Percentiles rank a stretch among this genome's conserved stretches.
phyloP scores from a whole-genome alignment of 768 basidiomycete genomes.

The Pseudohyphozyma bogoriensis region DNA sequence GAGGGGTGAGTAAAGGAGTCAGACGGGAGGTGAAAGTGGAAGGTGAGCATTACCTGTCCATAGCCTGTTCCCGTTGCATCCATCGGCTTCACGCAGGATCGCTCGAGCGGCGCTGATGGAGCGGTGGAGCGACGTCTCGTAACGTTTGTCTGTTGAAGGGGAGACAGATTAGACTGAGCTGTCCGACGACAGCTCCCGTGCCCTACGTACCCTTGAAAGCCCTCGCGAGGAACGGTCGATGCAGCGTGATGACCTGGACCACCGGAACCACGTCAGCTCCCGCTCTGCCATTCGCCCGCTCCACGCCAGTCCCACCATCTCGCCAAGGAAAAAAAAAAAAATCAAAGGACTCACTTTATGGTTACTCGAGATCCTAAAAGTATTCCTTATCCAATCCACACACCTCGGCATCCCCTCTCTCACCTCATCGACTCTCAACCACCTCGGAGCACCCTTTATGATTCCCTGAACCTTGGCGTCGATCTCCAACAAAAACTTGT shows the following conservation, averaged over 20 bases:
- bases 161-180: too few species aligned
- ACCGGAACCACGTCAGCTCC: too few species aligned
- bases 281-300: too few species aligned
- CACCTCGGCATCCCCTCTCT: conserved; percentile 3
- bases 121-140: conserved; percentile 1
- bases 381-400: neutral
- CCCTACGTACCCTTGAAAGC: conserved; percentile 1
- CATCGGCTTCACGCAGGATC: neutral
- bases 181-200: too few species aligned
- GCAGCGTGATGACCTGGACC: neutral
- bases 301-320: too few species aligned
- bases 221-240: conserved; percentile 7
- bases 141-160: neutral
- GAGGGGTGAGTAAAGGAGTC: too few species aligned
- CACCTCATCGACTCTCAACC: conserved; percentile 3
- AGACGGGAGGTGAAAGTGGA: too few species aligned
- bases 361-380: too few species aligned
- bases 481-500: conserved; percentile 3
- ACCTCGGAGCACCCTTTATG: conserved; percentile 7
- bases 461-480: conserved; percentile 19
- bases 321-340: too few species aligned
- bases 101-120: conserved; percentile 2
- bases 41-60: too few species aligned
- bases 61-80: neutral
- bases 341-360: too few species aligned